phyloP scores from a whole-genome alignment of 2,329 filamentous ascomycete species.

The Fusarium armeniacum region DNA sequence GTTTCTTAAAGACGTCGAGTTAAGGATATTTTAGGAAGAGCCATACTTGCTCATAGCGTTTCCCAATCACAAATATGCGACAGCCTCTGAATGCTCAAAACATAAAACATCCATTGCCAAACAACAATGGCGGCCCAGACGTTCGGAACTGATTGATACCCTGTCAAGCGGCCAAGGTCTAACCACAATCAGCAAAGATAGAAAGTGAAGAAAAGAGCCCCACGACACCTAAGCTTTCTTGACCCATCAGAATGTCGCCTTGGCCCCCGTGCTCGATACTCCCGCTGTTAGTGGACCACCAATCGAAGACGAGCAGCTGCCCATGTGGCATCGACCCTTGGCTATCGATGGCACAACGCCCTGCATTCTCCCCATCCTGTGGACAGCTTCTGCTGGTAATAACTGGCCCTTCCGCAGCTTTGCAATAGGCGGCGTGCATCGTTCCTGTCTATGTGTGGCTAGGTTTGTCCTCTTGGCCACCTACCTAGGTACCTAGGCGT shows the following conservation, averaged over 20 bases:
- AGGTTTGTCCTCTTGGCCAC: slow-evolving; percentile 31
- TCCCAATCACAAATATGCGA: slow-evolving; percentile 22
- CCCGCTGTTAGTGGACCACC: slow-evolving; percentile 53
- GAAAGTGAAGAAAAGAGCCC: slow-evolving; percentile 25
- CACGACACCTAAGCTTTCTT: slow-evolving; percentile 29
- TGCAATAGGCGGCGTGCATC: slow-evolving; percentile 36
- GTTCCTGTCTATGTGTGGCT: slow-evolving; percentile 41
- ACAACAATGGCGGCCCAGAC: slow-evolving; percentile 29
- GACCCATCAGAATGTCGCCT: slow-evolving; percentile 51
- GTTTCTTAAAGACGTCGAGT: slow-evolving; percentile 3
- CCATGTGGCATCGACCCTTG: slow-evolving; percentile 50
- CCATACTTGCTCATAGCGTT: neutral
- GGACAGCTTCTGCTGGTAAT: slow-evolving; percentile 19
- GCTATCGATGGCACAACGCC: slow-evolving; percentile 40
- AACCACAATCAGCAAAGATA: slow-evolving; percentile 9
- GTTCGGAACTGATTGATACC: slow-evolving; percentile 24
- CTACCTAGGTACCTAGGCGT: slow-evolving; percentile 15
- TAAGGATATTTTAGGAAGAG: slow-evolving; percentile 1
- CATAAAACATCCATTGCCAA: slow-evolving; percentile 8
- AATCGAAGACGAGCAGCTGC: slow-evolving; percentile 47
- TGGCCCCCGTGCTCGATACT: slow-evolving; percentile 52
- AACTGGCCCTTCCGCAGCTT: slow-evolving; percentile 30
- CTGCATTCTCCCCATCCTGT: slow-evolving; percentile 15
- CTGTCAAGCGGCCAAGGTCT: neutral
- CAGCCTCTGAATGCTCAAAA: slow-evolving; percentile 6